phyloP scores from a whole-genome alignment of 371 early-diverging fungal genomes.

The Rhizopus delemar region DNA sequence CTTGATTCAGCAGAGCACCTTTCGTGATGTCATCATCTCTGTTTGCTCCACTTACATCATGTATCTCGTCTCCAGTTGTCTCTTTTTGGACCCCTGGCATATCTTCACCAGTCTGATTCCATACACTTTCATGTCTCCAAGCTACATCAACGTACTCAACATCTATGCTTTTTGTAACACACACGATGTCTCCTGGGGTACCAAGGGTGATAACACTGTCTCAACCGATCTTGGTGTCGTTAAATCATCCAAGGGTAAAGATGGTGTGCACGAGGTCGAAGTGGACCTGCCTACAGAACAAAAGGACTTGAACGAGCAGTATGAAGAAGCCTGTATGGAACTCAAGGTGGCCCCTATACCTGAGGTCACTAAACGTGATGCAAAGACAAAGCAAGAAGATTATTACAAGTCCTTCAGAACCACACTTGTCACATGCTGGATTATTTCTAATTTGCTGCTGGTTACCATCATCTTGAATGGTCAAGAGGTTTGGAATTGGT shows the following conservation, averaged over 20 bases:
- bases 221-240: conserved; percentile 66
- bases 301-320: conserved; percentile 74
- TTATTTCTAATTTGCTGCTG: conserved; percentile 78
- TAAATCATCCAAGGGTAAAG: conserved; percentile 55
- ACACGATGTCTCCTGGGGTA: conserved; percentile 88
- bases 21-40: conserved; percentile 53
- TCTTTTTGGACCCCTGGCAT: conserved; percentile 63
- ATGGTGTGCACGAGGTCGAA: conserved; percentile 50
- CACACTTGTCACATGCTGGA: conserved; percentile 72
- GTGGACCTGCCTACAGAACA: conserved; percentile 79
- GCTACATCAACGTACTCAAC: conserved; percentile 64
- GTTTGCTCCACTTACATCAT: conserved; percentile 57
- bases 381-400: conserved; percentile 81
- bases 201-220: conserved; percentile 80
- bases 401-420: conserved; percentile 88
- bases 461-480: conserved; percentile 59
- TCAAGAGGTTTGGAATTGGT: conserved; percentile 27
- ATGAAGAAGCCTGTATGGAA: conserved; percentile 67
- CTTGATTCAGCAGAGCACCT: conserved; percentile 32
- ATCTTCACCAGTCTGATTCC: conserved; percentile 64
- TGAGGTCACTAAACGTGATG: conserved; percentile 64
- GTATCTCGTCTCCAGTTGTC: conserved; percentile 52
- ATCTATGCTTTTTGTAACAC: conserved; percentile 74
- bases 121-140: conserved; percentile 63
- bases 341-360: conserved; percentile 46